Percentiles rank a stretch among this genome's conserved stretches.
phyloP scores from a whole-genome alignment of 495 filamentous ascomycete genomes.

The Talaromyces adpressus region DNA sequence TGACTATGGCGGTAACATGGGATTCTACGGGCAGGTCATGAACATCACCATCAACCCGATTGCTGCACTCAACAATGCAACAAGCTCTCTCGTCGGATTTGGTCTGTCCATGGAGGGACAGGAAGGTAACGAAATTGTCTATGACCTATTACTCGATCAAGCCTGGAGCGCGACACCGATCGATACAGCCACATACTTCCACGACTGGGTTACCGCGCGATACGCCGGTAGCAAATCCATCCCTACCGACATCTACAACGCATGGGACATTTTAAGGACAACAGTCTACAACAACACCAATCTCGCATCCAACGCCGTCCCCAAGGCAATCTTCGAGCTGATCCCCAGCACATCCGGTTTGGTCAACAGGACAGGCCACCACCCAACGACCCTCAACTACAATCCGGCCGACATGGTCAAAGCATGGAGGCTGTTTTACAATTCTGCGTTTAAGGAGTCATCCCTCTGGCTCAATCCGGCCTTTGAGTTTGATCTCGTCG shows the following conservation, averaged over 20 bases:
- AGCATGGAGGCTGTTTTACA: conserved; percentile 35
- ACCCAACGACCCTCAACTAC: conserved; percentile 39
- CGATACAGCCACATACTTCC: conserved; percentile 38
- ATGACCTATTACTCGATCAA: conserved; percentile 44
- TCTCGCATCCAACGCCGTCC: conserved; percentile 30
- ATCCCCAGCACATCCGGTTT: conserved; percentile 32
- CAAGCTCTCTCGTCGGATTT: conserved; percentile 34
- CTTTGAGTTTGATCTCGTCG: conserved; percentile 43
- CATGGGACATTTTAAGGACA: conserved; percentile 41
- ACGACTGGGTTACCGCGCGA: conserved; percentile 36
- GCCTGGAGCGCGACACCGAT: conserved; percentile 39
- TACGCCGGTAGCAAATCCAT: conserved; percentile 30
- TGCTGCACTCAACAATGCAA: conserved; percentile 29
- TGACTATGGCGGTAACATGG: conserved; percentile 44
- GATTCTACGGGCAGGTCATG: conserved; percentile 44
- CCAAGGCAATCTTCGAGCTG: conserved; percentile 42
- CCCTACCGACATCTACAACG: conserved; percentile 29
- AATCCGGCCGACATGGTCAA: conserved; percentile 28
- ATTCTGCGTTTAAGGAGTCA: conserved; percentile 25
- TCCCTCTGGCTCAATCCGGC: conserved; percentile 37
- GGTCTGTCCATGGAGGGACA: conserved; percentile 44
- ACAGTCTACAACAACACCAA: conserved; percentile 49
- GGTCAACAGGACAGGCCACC: conserved; percentile 29
- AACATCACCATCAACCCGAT: conserved; percentile 43
- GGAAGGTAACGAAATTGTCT: conserved; percentile 51